Evolutionary conservation across 2,329 filamentous ascomycete species (phyloP), one percentile per base, ranked within the genome.

Genomic region (Cercospora sp.): DNA sequence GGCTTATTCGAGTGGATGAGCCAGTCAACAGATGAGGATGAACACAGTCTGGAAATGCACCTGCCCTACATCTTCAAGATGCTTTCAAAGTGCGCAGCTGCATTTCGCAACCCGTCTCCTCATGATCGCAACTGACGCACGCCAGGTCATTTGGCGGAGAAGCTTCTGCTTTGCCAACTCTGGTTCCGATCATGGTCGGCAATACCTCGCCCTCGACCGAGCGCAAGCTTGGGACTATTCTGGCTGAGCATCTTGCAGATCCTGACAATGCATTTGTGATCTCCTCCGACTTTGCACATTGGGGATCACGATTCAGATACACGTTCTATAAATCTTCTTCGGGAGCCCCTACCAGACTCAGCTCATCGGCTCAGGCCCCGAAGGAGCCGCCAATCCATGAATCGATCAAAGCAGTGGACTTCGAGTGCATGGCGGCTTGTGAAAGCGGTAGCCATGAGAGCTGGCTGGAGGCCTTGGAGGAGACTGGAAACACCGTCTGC

Each of bases 31-130:
- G 95, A 99, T 75, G 87, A 93, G 69, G 86, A 87, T 5, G 95
- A 99, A 80, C 95, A 99, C 80, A 97, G 92, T 62, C 86, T 98
- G 1, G 95, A 99, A 82, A 96, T 99, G 91, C 95, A 99, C 74
- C 85, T 98, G 8, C 94, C 95, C 0, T 97, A 96, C 76, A 90
- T 98, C 70, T 94, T 93, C 83, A 93, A 94, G 77, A 88, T 91
- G 63, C 84, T 90, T 6, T 85, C 85, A 67, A 81, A 82, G 77
- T 86, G 63, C 51, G 28, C 20, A 5, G 12, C 51, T 31, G 26
- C 23, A 20, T n/a, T 12, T 45, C 30, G 55, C 20, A n/a, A 10
- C 39, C 12, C 30, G 58, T 59, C 3, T 42, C 20, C 23, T 26
- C 42, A 20, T 23, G 42, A 58, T 58, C 30, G n/a, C 7, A 5